Evolutionary conservation across 495 filamentous ascomycete species (phyloP).

Genomic region (Cryomyces minteri): DNA sequence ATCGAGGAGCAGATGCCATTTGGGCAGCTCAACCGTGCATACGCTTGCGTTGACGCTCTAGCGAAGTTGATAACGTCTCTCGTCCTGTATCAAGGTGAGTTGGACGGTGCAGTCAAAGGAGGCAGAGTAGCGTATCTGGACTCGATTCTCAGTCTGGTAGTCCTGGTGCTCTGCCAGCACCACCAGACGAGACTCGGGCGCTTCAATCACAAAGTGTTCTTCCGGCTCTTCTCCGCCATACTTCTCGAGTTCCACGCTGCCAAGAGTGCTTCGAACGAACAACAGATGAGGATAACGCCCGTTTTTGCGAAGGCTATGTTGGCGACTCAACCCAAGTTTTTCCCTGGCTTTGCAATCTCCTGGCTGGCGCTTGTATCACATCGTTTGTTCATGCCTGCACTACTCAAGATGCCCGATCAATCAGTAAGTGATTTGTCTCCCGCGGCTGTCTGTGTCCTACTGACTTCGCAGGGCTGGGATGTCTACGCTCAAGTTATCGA

Average conservation of each 20-base stretch:
- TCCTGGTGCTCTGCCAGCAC: conserved; percentile 71
- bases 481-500: conserved; percentile 58
- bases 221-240: conserved; percentile 73
- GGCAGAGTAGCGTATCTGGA: conserved; percentile 51
- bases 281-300: conserved; percentile 50
- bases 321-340: conserved; percentile 54
- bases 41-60: conserved; percentile 65
- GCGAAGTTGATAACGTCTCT: conserved; percentile 66
- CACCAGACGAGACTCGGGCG: conserved; percentile 62
- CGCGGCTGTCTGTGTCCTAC: neutral
- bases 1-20: conserved; percentile 31
- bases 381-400: conserved; percentile 64
- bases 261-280: conserved; percentile 22
- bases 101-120: conserved; percentile 34
- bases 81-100: conserved; percentile 43
- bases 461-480: conserved; percentile 42
- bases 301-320: conserved; percentile 56
- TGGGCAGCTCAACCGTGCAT: conserved; percentile 48
- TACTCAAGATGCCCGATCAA: conserved; percentile 52
- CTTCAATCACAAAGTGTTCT: conserved; percentile 81
- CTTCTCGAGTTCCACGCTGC: conserved; percentile 46
- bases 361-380: conserved; percentile 76
- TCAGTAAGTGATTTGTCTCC: conserved; percentile 8
- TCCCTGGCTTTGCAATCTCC: conserved; percentile 63
- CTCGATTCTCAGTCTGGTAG: conserved; percentile 51